phyloP scores from a whole-genome alignment of 2,329 filamentous ascomycete genomes.

The Ambrosiella xylebori region DNA sequence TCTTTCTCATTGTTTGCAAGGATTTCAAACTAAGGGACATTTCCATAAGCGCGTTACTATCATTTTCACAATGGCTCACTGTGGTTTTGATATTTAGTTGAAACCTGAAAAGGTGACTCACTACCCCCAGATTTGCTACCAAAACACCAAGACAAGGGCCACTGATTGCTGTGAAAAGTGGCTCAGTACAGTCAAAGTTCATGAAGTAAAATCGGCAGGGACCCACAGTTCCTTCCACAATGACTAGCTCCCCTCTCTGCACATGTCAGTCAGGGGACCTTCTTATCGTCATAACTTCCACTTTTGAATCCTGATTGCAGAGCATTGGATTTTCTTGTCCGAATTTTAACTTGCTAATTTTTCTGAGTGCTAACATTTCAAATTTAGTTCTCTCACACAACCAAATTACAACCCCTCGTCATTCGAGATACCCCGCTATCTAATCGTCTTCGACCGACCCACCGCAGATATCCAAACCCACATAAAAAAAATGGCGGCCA shows the following conservation, averaged over 20 bases:
- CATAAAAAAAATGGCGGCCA: constrained; percentile 23
- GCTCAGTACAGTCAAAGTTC: neutral
- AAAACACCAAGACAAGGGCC: neutral
- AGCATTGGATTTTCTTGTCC: neutral
- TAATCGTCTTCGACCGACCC: neutral
- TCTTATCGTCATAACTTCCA: neutral
- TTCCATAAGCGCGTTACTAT: neutral
- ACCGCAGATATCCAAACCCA: neutral
- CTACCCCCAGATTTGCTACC: neutral
- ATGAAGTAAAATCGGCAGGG: neutral
- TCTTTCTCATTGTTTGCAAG: neutral
- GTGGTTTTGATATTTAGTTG: neutral
- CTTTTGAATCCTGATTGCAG: neutral
- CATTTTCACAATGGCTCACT: neutral
- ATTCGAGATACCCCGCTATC: neutral
- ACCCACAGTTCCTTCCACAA: neutral
- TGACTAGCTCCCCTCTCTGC: neutral
- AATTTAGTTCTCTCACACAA: neutral
- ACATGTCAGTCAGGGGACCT: neutral
- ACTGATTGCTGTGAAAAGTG: neutral
- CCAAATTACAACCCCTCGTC: neutral
- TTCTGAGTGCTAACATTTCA: neutral
- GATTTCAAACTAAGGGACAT: neutral
- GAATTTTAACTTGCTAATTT: neutral
- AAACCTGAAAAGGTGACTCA: neutral